Percentiles rank a stretch among this genome's conserved stretches.
These are phyloP conservation scores for Termitomyces sp. DNA, from an alignment of 768 basidiomycete genomes.

Conservation along the genomic window DNA sequence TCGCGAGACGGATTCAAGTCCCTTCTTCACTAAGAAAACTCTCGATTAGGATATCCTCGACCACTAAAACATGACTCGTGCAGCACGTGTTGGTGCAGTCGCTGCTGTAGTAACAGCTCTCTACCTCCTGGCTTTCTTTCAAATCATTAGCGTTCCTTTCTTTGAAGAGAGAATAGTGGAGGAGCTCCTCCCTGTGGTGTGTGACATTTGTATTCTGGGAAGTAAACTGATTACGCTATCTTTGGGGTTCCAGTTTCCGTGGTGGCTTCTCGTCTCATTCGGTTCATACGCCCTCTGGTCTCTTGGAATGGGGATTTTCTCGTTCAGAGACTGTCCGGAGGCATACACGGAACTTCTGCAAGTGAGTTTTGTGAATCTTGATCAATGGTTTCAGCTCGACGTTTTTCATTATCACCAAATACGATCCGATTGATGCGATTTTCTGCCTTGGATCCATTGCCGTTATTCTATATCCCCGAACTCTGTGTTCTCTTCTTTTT, in stretches of 20 bases:
- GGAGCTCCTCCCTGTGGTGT: slow-evolving; percentile 55
- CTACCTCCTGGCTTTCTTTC: slow-evolving; percentile 55
- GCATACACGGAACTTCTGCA: slow-evolving; percentile 65
- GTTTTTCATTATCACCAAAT: not conserved
- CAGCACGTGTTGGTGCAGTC: slow-evolving; percentile 44
- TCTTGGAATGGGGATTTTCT: slow-evolving; percentile 71
- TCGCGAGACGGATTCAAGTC: not conserved
- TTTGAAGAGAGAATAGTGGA: slow-evolving; percentile 37
- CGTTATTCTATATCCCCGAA: not conserved
- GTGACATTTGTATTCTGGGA: slow-evolving; percentile 18
- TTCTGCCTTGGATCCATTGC: not conserved
- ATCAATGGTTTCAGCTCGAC: slow-evolving; percentile 15
- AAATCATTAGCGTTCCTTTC: slow-evolving; percentile 51
- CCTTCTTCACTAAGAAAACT: not conserved
- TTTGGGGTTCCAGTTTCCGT: slow-evolving; percentile 54
- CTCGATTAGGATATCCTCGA: not conserved
- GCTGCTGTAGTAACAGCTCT: slow-evolving; percentile 35
- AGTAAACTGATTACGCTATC: not conserved
- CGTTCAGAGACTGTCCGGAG: slow-evolving; percentile 74
- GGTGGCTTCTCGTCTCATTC: slow-evolving; percentile 77
- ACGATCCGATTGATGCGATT: not conserved
- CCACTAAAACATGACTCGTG: slow-evolving; percentile 52
- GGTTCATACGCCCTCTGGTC: slow-evolving; percentile 80
- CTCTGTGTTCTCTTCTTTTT: not conserved
- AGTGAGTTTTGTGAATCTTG: slow-evolving; percentile 31